Conservation (phyloP, 139 green algal genomes). For the Tetradesmus lagerheimii region DNA sequence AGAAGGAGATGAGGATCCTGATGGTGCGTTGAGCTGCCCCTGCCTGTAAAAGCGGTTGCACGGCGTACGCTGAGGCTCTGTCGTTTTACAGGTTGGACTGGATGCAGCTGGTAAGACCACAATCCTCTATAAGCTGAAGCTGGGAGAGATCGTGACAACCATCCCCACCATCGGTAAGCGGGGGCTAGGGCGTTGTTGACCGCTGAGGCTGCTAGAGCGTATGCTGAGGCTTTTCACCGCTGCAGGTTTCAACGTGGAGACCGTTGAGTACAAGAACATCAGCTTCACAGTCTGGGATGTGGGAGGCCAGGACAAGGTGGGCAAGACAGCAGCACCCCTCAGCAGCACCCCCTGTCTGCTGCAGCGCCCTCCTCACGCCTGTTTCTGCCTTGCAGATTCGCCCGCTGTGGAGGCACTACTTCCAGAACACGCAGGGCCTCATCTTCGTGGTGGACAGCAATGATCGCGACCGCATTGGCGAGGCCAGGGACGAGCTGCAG, state of each 20-base stretch:
- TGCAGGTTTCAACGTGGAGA: constrained; percentile 98
- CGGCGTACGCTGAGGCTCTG: not conserved
- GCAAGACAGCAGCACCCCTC: not conserved
- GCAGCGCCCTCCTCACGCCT: not conserved
- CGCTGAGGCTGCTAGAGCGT: not conserved
- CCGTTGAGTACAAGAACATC: constrained; percentile 99
- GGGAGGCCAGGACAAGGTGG: constrained; percentile 96
- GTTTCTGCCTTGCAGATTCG: constrained; percentile 55
- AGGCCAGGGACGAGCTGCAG: constrained; percentile 98
- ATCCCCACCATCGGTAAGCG: constrained; percentile 97
- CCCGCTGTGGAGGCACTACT: constrained; percentile 94
- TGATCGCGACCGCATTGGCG: constrained; percentile 94
- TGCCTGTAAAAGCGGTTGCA: not conserved
- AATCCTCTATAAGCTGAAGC: constrained; percentile 99
- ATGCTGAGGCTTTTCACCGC: not conserved
- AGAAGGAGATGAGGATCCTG: constrained; percentile 99
- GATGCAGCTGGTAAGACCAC: constrained; percentile 99
- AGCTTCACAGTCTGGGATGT: constrained; percentile 97
- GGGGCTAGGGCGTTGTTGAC: not conserved
- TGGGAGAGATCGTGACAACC: constrained; percentile 99
- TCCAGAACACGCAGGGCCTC: constrained; percentile 99
- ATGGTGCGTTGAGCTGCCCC: constrained; percentile 82
- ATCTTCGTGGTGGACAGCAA: constrained; percentile 99
- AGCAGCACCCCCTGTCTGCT: constrained; percentile 30
- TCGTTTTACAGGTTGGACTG: constrained; percentile 86